phyloP scores from a whole-genome alignment of 805 yeast genomes.

The Danielia oregonensis region DNA sequence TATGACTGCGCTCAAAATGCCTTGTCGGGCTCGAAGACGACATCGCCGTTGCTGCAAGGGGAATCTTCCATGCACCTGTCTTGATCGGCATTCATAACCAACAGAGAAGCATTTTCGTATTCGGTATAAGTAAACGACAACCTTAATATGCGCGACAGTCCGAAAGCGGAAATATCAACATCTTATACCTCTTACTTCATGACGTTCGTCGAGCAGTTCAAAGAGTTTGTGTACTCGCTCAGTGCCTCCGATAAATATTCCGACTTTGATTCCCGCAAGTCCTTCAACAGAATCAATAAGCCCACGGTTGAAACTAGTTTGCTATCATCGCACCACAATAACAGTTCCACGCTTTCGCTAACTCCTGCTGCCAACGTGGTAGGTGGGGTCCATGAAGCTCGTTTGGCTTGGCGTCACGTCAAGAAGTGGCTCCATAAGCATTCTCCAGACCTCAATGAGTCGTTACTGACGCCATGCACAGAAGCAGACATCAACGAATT shows the following conservation, averaged over 20 bases:
- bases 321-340: slow-evolving; percentile 26
- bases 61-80: too few species aligned
- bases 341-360: slow-evolving; percentile 19
- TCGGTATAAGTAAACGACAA: too few species aligned
- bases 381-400: slow-evolving; percentile 67
- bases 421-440: slow-evolving; percentile 77
- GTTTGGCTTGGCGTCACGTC: slow-evolving; percentile 85
- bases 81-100: too few species aligned
- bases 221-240: slow-evolving; percentile 58
- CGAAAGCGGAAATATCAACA: neutral
- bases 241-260: slow-evolving; percentile 70
- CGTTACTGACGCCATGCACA: slow-evolving; percentile 77
- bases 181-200: slow-evolving; percentile 5
- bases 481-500: slow-evolving; percentile 74
- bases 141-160: too few species aligned
- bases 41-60: too few species aligned
- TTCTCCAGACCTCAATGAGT: slow-evolving; percentile 77
- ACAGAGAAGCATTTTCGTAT: too few species aligned
- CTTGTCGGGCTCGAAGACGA: too few species aligned
- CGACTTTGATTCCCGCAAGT: slow-evolving; percentile 52
- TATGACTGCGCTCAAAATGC: too few species aligned
- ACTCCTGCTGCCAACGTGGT: slow-evolving; percentile 18
- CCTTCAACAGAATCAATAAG: slow-evolving; percentile 40
- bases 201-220: slow-evolving; percentile 40
- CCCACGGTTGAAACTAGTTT: slow-evolving; percentile 35